Evolutionary conservation across 2,329 filamentous ascomycete species (phyloP), one percentile per base, ranked within the genome.

Genomic region (Fusarium keratoplasticum): DNA sequence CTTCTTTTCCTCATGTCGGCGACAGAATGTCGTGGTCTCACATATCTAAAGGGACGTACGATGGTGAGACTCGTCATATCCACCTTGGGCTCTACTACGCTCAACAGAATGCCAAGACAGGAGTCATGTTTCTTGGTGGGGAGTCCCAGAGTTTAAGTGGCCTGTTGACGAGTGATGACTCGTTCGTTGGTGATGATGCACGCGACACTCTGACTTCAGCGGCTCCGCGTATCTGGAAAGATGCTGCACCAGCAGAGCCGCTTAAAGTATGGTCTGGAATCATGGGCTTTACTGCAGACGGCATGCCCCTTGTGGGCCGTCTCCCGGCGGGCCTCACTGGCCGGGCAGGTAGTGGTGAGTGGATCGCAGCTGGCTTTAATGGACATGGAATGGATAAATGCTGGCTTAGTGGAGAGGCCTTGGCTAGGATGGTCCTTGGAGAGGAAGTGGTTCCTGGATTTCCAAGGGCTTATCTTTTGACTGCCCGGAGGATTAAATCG

Each of bases 311-410:
- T 11, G 86, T 89, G 1, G 88, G 87, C 0, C 77, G 78, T 6
- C 77, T 89, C 6, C 69, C 86, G 1, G 81, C 77, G 0, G 76
- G 13, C 2, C 36, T 77, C 6, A 79, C 78, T 0, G 54, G 61
- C 3, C 66, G 79, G 20, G 42, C 31, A 3, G 74, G 65, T 1
- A 67, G 50, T 2, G 75, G 79, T 0, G 83, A 89, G 73, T 89
- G 86, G 86, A 82, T 88, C 11, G 81, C 84, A 4, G 86, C 85
- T 0, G 87, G 86, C 0, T 88, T 85, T 71, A 83, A 80, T 54
- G 87, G 87, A 4, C 85, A 87, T 25, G 87, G 87, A 6, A 88
- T 89, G 86, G 83, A 84, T 4, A 85, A 84, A 77, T 85, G 85
- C 5, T 89, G 87, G 86, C 82, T 87, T 4, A 86, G 81, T 47